Evolutionary conservation across 352 stramenopile genomes (phyloP).

Genomic region (Pythium myriotylum): DNA sequence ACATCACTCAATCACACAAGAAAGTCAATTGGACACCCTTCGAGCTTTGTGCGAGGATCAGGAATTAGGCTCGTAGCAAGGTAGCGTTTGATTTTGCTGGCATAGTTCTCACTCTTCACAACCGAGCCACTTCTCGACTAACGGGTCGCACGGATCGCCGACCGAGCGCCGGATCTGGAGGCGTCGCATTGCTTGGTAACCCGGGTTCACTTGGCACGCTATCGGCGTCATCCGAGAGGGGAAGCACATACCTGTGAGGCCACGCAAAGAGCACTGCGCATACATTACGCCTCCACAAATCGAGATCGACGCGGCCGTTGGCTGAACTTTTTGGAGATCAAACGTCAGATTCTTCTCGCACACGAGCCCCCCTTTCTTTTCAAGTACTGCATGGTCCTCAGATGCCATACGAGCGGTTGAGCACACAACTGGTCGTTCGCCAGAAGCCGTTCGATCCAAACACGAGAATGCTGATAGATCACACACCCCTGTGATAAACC

Average conservation of each 20-base stretch:
- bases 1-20: no score
- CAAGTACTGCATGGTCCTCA: background rate
- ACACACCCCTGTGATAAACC: slow-evolving; percentile 8
- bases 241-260: slow-evolving; percentile 12
- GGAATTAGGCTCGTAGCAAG: no score
- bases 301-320: background rate
- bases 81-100: no score
- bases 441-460: background rate
- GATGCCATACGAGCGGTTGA: background rate
- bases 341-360: background rate
- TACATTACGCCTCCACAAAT: slow-evolving; percentile 13
- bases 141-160: slow-evolving; percentile 14
- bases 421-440: slow-evolving; percentile 2
- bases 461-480: slow-evolving; percentile 6
- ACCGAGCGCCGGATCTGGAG: slow-evolving; percentile 14
- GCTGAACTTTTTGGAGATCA: slow-evolving; percentile 1
- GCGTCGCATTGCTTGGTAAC: slow-evolving; percentile 10
- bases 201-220: background rate
- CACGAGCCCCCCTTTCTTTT: background rate
- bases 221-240: slow-evolving; percentile 2
- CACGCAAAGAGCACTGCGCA: slow-evolving; percentile 4
- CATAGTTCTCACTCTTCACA: background rate
- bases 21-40: no score
- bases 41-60: no score
- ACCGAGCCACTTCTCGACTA: slow-evolving; percentile 14